Evolutionary conservation across 768 basidiomycete genomes (phyloP).

Genomic region (Suillus subalutaceus): DNA sequence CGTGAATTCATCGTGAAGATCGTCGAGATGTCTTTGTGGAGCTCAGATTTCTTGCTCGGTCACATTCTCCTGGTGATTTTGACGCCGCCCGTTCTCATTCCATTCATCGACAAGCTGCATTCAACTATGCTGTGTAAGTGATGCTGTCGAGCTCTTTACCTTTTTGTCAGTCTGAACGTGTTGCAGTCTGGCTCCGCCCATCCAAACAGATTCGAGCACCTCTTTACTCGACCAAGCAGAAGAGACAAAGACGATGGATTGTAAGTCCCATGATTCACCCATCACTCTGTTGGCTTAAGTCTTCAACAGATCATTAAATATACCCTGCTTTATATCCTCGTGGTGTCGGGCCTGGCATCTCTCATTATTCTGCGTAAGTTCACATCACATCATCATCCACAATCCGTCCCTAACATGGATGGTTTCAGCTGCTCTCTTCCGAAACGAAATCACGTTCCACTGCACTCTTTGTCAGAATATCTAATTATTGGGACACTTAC

Average conservation of each 20-base stretch:
- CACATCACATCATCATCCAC: constrained; percentile 15
- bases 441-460: constrained; percentile 72
- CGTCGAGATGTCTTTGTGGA: constrained; percentile 97
- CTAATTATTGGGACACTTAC: constrained; percentile 48
- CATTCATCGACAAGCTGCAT: constrained; percentile 86
- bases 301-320: constrained; percentile 77
- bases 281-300: constrained; percentile 12
- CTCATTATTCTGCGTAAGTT: constrained; percentile 82
- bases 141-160: constrained; percentile 9
- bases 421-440: constrained; percentile 74
- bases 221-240: constrained; percentile 92
- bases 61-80: constrained; percentile 87
- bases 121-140: constrained; percentile 89
- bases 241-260: constrained; percentile 90
- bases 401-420: constrained; percentile 18
- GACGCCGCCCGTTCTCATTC: constrained; percentile 82
- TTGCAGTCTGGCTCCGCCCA: constrained; percentile 89
- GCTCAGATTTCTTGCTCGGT: constrained; percentile 88
- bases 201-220: constrained; percentile 94
- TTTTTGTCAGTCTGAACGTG: constrained; percentile 15
- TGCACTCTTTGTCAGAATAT: constrained; percentile 88
- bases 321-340: constrained; percentile 76
- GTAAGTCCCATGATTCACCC: constrained; percentile 41
- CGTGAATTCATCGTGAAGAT: constrained; percentile 98
- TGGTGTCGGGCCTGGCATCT: constrained; percentile 78